phyloP scores from a whole-genome alignment of 2,329 filamentous ascomycete species.

The Aureobasidium sp. region DNA sequence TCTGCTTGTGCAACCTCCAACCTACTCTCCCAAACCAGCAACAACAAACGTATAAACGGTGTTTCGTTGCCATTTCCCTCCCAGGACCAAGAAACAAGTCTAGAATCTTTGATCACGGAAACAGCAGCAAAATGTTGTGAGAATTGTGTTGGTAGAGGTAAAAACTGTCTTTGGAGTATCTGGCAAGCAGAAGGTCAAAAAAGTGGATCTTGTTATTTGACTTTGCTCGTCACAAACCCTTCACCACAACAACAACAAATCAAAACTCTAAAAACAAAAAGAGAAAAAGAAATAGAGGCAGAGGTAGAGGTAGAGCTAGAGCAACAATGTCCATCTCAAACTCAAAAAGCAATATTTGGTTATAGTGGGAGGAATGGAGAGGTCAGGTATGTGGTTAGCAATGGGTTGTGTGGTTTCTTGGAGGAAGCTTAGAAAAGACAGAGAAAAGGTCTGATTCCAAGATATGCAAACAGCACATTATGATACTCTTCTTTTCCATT shows the following conservation, averaged over 20 bases:
- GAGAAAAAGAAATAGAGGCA: neutral
- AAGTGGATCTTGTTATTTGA: neutral
- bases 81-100: too few species aligned
- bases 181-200: neutral
- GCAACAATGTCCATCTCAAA: neutral
- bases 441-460: too few species aligned
- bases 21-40: neutral
- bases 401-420: neutral
- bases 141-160: neutral
- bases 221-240: neutral
- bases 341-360: neutral
- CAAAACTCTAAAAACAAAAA: neutral
- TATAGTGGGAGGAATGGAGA: neutral
- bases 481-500: too few species aligned
- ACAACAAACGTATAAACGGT: neutral
- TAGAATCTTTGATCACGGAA: too few species aligned
- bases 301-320: neutral
- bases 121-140: neutral
- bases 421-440: neutral
- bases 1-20: neutral
- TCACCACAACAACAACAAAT: neutral
- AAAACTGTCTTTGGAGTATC: neutral
- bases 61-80: neutral
- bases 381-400: constrained; percentile 5
- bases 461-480: too few species aligned